Evolutionary conservation across 192 early-diverging fungal species (phyloP).

Genomic region (Mortierella antarctica): DNA sequence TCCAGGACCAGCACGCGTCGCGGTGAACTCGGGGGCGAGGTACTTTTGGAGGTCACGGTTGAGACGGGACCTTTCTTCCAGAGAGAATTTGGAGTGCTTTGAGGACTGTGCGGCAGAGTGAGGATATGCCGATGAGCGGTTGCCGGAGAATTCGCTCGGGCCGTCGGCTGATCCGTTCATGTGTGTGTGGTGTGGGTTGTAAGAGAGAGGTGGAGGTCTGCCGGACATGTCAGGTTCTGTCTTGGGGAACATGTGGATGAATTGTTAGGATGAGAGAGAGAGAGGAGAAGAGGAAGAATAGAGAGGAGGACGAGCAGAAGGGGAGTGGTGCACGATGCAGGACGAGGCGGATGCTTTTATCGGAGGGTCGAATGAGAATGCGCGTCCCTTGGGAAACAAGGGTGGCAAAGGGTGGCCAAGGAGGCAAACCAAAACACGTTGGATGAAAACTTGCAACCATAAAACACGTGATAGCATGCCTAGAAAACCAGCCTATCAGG

Average conservation of each 20-base stretch:
- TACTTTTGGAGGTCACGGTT: slow-evolving; percentile 59
- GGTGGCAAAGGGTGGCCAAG: not conserved
- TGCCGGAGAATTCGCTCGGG: not conserved
- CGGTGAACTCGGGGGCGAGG: slow-evolving; percentile 77
- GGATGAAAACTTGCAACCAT: not conserved
- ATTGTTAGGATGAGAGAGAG: not conserved
- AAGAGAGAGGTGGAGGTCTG: not conserved
- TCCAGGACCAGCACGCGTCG: slow-evolving; percentile 75
- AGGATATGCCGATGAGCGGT: not conserved
- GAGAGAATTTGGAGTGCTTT: slow-evolving; percentile 12
- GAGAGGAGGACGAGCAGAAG: not conserved
- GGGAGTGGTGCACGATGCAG: too few species aligned
- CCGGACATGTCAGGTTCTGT: slow-evolving; percentile 14
- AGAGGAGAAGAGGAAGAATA: not conserved
- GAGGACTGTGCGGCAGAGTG: not conserved
- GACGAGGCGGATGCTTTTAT: too few species aligned
- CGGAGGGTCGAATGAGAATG: not conserved
- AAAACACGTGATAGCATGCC: too few species aligned
- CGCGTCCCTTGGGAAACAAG: not conserved
- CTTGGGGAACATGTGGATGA: slow-evolving; percentile 18
- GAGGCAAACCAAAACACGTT: not conserved
- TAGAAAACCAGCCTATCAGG: not conserved
- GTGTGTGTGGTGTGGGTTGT: not conserved
- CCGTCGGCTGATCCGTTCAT: not conserved
- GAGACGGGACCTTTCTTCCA: slow-evolving; percentile 31